phyloP scores from a whole-genome alignment of 1,139 yeast species.

The Scheffersomyces stambukii region DNA sequence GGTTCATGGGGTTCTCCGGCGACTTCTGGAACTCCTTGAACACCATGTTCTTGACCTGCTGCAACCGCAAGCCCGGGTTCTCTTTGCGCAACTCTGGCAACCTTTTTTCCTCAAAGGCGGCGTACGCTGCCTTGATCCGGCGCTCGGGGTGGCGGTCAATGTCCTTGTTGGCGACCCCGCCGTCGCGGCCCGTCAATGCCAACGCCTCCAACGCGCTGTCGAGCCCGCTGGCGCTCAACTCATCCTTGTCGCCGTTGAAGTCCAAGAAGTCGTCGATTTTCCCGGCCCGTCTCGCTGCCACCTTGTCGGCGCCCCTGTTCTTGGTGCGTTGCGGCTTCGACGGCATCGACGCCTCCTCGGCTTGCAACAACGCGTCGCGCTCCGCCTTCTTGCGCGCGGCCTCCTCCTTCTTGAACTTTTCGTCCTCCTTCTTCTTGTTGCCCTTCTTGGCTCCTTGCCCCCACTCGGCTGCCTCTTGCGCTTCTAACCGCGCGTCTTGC shows the following conservation, averaged over 20 bases:
- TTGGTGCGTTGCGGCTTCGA: constrained; percentile 50
- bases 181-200: constrained; percentile 54
- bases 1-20: constrained; percentile 83
- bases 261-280: constrained; percentile 63
- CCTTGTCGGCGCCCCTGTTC: constrained; percentile 70
- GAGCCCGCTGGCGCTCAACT: constrained; percentile 68
- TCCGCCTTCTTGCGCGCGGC: constrained; percentile 64
- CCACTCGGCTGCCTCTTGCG: constrained; percentile 66
- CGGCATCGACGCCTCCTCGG: constrained; percentile 63
- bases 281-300: constrained; percentile 59
- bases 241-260: constrained; percentile 44
- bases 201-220: constrained; percentile 79
- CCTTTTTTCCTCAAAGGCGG: constrained; percentile 68
- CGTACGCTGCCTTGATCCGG: constrained; percentile 77
- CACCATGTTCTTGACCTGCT: constrained; percentile 70
- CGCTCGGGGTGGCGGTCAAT: constrained; percentile 87
- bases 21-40: constrained; percentile 81
- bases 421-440: constrained; percentile 67
- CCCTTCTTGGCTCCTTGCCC: constrained; percentile 68
- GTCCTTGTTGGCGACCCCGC: constrained; percentile 56
- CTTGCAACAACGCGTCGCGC: constrained; percentile 53
- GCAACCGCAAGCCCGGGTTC: constrained; percentile 75
- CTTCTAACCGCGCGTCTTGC: constrained; percentile 43
- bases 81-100: constrained; percentile 73
- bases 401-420: constrained; percentile 55